A percentile compares a stretch with the other conserved stretches of the same genome.
Conservation (phyloP, 2,329 filamentous ascomycete species). For the Pseudocercospora cruenta region DNA sequence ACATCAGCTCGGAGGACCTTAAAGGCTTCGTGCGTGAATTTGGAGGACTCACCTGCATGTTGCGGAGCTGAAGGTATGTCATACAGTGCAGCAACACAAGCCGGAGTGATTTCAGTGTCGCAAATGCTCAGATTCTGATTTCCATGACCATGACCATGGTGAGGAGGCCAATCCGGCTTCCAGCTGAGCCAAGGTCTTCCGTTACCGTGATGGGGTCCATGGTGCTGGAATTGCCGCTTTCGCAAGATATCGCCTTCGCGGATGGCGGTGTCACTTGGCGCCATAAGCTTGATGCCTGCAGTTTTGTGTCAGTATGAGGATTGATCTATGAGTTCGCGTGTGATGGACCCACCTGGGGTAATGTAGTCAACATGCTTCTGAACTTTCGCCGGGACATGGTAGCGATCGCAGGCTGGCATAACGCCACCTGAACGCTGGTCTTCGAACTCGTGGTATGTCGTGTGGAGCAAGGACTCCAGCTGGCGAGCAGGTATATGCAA, state of each 20-base stretch:
- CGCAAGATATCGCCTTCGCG: background rate
- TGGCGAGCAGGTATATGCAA: constrained; percentile 44
- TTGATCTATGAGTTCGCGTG: no score
- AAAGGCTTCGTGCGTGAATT: no score
- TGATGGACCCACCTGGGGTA: constrained; percentile 47
- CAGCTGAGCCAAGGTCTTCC: no score
- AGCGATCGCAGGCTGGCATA: constrained; percentile 47
- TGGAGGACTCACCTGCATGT: no score
- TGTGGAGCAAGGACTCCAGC: constrained; percentile 44
- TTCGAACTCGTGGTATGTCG: constrained; percentile 43
- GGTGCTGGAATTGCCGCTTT: background rate
- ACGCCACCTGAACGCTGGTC: constrained; percentile 33
- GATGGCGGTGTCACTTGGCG: constrained; percentile 2
- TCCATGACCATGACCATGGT: background rate
- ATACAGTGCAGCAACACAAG: constrained; percentile 49
- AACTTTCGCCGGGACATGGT: constrained; percentile 44
- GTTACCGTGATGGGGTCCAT: background rate
- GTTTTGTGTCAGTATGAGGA: no score
- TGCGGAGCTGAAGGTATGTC: constrained; percentile 39
- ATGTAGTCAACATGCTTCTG: constrained; percentile 59
- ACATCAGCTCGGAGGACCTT: no score
- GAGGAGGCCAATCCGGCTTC: no score
- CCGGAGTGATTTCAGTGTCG: constrained; percentile 42
- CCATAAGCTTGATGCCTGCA: constrained; percentile 46
- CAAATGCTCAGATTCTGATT: constrained; percentile 10